Evolutionary conservation across 1,284 basidiomycete genomes (phyloP).

Genomic region (Leccinum proximum): DNA sequence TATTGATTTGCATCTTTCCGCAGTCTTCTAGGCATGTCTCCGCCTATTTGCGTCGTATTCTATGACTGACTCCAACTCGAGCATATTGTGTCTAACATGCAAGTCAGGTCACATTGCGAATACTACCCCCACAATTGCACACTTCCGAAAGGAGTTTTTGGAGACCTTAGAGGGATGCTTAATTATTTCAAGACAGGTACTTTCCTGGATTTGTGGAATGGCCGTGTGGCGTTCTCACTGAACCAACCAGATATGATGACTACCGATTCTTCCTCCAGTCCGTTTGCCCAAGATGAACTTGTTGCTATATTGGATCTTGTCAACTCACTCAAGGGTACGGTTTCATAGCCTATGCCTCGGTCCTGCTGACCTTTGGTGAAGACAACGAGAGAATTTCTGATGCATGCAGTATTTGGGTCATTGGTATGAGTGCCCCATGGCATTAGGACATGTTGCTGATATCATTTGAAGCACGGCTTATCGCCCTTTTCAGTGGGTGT

Average conservation of each 20-base stretch:
- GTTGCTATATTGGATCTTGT: conserved; percentile 15
- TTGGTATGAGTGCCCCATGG: conserved; percentile 9
- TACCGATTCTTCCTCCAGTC: conserved; percentile 19
- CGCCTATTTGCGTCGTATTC: not conserved
- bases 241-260: conserved; percentile 19
- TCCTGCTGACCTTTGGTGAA: conserved; percentile 6
- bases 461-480: conserved; percentile 14
- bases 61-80: conserved; percentile 2
- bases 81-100: not conserved
- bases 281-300: conserved; percentile 13
- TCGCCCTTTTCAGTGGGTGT: conserved; percentile 15
- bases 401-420: conserved; percentile 15
- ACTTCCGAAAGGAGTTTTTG: conserved; percentile 5
- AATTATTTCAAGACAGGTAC: conserved; percentile 18
- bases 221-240: not conserved
- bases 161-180: conserved; percentile 19
- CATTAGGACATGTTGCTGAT: not conserved
- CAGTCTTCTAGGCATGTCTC: not conserved
- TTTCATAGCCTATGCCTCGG: not conserved
- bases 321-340: conserved; percentile 17
- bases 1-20: conserved; percentile 14
- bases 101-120: conserved; percentile 19
- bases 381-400: conserved; percentile 7
- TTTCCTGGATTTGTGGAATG: not conserved
- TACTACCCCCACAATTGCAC: conserved; percentile 17